Percentiles rank a stretch among this genome's conserved stretches.
Conservation (phyloP, 23 red algal genomes). For the Gracilaria domingensis region DNA sequence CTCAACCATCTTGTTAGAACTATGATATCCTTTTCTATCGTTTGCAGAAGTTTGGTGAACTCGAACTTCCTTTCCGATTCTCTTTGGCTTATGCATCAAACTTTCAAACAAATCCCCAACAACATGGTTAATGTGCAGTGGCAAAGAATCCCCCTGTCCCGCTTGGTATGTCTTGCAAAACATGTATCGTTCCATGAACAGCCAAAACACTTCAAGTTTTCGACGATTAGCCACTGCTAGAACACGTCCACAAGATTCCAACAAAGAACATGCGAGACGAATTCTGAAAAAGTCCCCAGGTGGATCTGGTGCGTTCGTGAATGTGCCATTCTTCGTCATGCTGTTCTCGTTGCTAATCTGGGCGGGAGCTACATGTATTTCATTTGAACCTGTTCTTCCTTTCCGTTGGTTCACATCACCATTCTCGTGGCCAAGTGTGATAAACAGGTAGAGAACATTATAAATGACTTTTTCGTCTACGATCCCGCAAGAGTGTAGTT, state of each 20-base stretch:
- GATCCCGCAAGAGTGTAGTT: slow-evolving; percentile 71
- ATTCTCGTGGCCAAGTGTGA: slow-evolving; percentile 73
- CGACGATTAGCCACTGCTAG: slow-evolving; percentile 50
- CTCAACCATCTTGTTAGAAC: slow-evolving; percentile 6
- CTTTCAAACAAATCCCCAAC: slow-evolving; percentile 62
- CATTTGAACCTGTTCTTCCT: not conserved
- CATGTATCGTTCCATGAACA: slow-evolving; percentile 68
- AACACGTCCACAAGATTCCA: slow-evolving; percentile 78
- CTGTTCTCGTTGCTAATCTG: not conserved
- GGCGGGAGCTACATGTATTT: not conserved
- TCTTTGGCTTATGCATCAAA: slow-evolving; percentile 25
- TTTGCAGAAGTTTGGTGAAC: not conserved
- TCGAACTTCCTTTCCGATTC: slow-evolving; percentile 21
- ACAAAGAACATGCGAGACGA: slow-evolving; percentile 67
- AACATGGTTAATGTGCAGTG: slow-evolving; percentile 65
- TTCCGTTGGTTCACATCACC: slow-evolving; percentile 22
- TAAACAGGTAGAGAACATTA: slow-evolving; percentile 73
- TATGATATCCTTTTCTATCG: not conserved
- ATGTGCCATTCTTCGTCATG: slow-evolving; percentile 6
- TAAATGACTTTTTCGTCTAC: slow-evolving; percentile 67
- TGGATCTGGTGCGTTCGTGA: slow-evolving; percentile 68
- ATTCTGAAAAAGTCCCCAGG: slow-evolving; percentile 84
- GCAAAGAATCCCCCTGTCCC: slow-evolving; percentile 58
- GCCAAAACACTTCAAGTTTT: slow-evolving; percentile 69
- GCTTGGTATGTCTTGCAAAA: slow-evolving; percentile 71